phyloP scores from a whole-genome alignment of 2,329 filamentous ascomycete species.

The Aureobasidium uvarum region DNA sequence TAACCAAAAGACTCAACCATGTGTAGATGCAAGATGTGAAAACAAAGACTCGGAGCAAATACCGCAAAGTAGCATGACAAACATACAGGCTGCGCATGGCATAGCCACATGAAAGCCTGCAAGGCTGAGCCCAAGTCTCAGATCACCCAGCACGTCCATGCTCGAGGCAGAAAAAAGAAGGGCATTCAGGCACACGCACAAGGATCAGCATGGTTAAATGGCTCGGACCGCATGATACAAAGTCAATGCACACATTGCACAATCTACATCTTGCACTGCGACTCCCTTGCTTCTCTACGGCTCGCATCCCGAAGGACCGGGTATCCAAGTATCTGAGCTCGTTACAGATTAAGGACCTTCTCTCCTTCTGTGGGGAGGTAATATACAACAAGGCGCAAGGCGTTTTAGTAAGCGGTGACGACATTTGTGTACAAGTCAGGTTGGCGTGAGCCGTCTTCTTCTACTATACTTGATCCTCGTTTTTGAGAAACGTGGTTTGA shows the following conservation, averaged over 20 bases:
- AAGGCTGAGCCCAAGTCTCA: neutral
- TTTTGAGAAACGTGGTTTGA: neutral
- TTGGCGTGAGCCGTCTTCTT: neutral
- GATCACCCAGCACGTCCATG: neutral
- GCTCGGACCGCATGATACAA: neutral
- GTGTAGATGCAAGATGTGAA: no score
- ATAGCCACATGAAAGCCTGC: neutral
- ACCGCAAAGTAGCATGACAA: neutral
- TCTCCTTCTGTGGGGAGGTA: neutral
- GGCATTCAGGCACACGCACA: neutral
- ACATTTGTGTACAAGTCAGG: neutral
- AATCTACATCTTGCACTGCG: neutral
- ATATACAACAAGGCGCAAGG: neutral
- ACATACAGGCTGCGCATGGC: neutral
- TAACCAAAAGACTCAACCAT: neutral
- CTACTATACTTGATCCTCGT: conserved; percentile 1
- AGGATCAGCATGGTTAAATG: neutral
- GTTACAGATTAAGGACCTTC: neutral
- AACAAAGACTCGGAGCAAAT: no score
- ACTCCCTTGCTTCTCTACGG: neutral
- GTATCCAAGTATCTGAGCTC: neutral
- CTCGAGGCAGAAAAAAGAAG: neutral
- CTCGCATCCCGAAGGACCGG: neutral
- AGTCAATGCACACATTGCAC: neutral
- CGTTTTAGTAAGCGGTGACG: neutral